Percentiles rank a stretch among this genome's conserved stretches.
Evolutionary conservation across 2,329 filamentous ascomycete genomes (phyloP).

Genomic region (Colletotrichum sp.): DNA sequence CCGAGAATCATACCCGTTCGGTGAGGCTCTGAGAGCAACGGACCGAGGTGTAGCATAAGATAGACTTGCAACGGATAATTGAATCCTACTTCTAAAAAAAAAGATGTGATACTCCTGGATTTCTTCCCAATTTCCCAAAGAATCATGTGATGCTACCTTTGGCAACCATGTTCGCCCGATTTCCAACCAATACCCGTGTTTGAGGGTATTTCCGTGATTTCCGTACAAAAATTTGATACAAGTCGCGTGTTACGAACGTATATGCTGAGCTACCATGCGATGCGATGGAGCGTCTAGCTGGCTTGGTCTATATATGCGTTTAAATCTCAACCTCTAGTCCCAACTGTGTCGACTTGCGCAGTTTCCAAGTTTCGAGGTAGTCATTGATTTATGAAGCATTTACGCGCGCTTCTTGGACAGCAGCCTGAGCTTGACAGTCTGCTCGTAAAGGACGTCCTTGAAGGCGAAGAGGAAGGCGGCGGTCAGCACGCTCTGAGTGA

Average conservation of each 20-base stretch:
- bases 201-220: not conserved
- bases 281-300: conserved; percentile 1
- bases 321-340: not conserved
- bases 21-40: not conserved
- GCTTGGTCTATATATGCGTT: conserved; percentile 8
- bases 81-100: not conserved
- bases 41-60: not conserved
- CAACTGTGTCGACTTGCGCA: conserved; percentile 17
- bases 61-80: not conserved
- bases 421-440: conserved; percentile 71
- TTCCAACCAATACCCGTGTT: not conserved
- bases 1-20: conserved; percentile 47
- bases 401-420: conserved; percentile 41
- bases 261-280: conserved; percentile 4
- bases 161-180: not conserved
- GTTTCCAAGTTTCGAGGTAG: conserved; percentile 21
- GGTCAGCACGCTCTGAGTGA: conserved; percentile 95
- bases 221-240: conserved; percentile 8
- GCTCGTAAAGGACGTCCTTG: conserved; percentile 94
- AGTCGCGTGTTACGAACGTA: not conserved
- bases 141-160: conserved; percentile 1
- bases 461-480: conserved; percentile 97
- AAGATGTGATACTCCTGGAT: not conserved
- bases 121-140: not conserved
- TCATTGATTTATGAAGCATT: not conserved